Conservation (phyloP, 1,139 yeast genomes). For the Geotrichum histeridarum region DNA sequence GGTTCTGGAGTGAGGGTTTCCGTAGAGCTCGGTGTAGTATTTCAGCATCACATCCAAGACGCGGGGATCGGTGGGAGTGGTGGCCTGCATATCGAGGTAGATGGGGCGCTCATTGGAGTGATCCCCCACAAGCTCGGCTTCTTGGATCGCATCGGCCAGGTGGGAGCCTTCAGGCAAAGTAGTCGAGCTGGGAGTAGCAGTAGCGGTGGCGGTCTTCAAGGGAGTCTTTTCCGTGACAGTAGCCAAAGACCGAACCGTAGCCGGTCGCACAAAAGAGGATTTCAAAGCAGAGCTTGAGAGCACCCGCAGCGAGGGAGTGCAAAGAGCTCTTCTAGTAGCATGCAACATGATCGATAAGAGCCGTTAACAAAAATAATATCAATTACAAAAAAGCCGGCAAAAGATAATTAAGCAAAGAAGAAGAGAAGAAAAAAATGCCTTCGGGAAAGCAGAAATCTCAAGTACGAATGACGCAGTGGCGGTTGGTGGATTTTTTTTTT, state of each 20-base stretch:
- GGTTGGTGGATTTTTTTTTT: slow-evolving; percentile 1
- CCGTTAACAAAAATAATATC: background rate
- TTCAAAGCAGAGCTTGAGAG: background rate
- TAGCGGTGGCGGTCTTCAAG: background rate
- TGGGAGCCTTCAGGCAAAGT: slow-evolving; percentile 17
- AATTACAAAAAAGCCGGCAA: background rate
- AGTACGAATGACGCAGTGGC: background rate
- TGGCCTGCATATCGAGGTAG: slow-evolving; percentile 92
- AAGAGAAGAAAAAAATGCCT: background rate
- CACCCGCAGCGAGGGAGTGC: slow-evolving; percentile 7
- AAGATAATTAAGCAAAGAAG: background rate
- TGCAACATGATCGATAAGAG: slow-evolving; percentile 6
- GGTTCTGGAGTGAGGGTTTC: slow-evolving; percentile 88
- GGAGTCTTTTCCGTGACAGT: slow-evolving; percentile 7
- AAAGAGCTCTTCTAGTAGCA: slow-evolving; percentile 11
- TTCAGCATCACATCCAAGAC: slow-evolving; percentile 91
- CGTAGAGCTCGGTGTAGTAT: slow-evolving; percentile 88
- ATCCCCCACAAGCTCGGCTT: slow-evolving; percentile 14
- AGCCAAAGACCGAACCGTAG: slow-evolving; percentile 1
- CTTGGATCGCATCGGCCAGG: slow-evolving; percentile 16
- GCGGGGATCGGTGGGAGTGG: slow-evolving; percentile 96
- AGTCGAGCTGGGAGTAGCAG: background rate
- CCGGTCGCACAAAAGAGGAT: background rate
- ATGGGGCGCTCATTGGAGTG: slow-evolving; percentile 56
- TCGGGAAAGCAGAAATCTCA: background rate